A percentile compares a stretch with the other conserved stretches of the same genome.
These are phyloP conservation scores for Tetrahymena elliotti DNA, from an alignment of 73 alveolate genomes.

Conservation along the genomic window DNA sequence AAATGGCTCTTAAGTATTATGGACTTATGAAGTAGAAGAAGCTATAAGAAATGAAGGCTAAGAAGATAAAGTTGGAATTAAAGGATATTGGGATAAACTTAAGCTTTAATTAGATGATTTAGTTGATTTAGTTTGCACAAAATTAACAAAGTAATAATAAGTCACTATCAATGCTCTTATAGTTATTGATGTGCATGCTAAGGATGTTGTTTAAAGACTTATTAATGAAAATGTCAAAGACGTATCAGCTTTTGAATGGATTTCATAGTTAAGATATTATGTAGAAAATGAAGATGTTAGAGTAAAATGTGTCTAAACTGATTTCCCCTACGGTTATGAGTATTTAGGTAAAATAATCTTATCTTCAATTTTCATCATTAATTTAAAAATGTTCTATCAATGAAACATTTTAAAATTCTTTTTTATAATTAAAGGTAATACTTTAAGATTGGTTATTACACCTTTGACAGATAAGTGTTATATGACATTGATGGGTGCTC, in stretches of 20 bases:
- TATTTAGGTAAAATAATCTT: conserved; percentile 72
- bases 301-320: conserved; percentile 95
- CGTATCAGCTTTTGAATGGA: conserved; percentile 98
- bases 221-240: conserved; percentile 74
- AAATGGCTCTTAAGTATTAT: conserved; percentile 93
- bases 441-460: conserved; percentile 98
- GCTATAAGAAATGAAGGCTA: conserved; percentile 79
- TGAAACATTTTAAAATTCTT: too few relatives aligned
- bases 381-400: too few relatives aligned
- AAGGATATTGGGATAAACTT: conserved; percentile 62
- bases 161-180: conserved; percentile 96
- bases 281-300: conserved; percentile 96
- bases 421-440: conserved; percentile 53
- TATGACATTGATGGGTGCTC: conserved; percentile 98
- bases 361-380: too few relatives aligned
- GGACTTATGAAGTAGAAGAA: conserved; percentile 99
- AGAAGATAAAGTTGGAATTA: background rate
- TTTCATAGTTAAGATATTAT: conserved; percentile 98
- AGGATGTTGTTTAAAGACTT: conserved; percentile 95
- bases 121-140: conserved; percentile 93
- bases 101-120: conserved; percentile 80
- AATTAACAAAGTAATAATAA: conserved; percentile 76
- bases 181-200: conserved; percentile 99
- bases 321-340: conserved; percentile 99
- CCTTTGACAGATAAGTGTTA: conserved; percentile 99